Evolutionary conservation across 345 rosid species (phyloP), one percentile per base, ranked within the genome.

Genomic region (Eucalyptus tenuipes): DNA sequence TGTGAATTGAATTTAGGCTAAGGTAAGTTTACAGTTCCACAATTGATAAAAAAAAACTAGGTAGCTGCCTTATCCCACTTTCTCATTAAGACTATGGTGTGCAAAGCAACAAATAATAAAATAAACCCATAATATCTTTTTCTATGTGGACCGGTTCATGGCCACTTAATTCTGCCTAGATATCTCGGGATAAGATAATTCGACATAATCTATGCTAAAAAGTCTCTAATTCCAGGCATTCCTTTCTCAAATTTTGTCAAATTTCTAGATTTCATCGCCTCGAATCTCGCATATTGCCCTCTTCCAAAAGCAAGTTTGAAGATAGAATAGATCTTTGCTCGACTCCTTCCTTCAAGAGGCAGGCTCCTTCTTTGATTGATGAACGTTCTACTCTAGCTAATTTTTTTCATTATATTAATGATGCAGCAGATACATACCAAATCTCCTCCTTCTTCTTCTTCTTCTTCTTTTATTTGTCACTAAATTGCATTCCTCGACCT

Each of bases 381-480:
- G 79, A 37, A 10, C 12, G 4, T 75, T 18, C 14, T 37, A 10
- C 47, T 75, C 82, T 71, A 47, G 12, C 47, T 20, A 75, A 20
- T 40, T 7, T 75, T 75, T 37, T 20, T 22, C 45, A 18, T 20
- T 24, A 20, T 20, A 40, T 40, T 20, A 75, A 75, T 40, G 47
- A 37, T 75, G 15, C 2, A 1, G 5, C 9, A 3, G 0, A 37
- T 40, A 64, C 13, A 13, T 61, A n/a, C 40, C 75, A 64, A 64
- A 16, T 64, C 10, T 64, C 37, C 37, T 64, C 2, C 44, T 42
- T 42, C 44, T 42, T 42, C 44, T 42, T 42, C 44, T 42, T 42
- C 7, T 42, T 42, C 1, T n/a, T 7, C 27, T 59, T n/a, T n/a
- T n/a, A 4, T 18, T 64, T 37, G 3, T n/a, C 40, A 15, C 0